Conservation (phyloP, 768 basidiomycete genomes). For the Lepiota subincarnata region DNA sequence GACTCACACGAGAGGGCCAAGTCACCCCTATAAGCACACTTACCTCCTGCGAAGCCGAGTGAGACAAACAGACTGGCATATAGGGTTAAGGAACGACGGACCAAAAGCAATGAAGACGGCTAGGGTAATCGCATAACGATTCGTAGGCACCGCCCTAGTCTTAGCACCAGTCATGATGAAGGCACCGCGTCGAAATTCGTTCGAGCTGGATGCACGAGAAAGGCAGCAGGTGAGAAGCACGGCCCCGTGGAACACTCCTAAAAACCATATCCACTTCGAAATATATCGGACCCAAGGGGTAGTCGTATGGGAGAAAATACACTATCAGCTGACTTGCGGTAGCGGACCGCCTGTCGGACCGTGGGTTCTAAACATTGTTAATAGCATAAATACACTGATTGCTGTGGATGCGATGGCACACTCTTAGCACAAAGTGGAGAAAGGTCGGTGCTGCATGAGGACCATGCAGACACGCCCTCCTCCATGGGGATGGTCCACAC, state of each 20-base stretch:
- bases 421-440: neutral
- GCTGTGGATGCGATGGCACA: too few species aligned
- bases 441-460: neutral
- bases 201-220: neutral
- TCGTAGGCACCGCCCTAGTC: constrained; percentile 43
- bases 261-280: neutral
- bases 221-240: constrained; percentile 7
- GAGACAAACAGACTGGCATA: neutral
- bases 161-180: neutral
- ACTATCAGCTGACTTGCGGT: neutral
- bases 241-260: neutral
- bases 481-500: constrained; percentile 5
- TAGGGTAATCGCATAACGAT: constrained; percentile 56
- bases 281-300: neutral
- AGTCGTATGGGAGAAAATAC: neutral
- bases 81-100: constrained; percentile 25
- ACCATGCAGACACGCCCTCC: constrained; percentile 1
- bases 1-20: constrained; percentile 5
- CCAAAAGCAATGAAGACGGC: constrained; percentile 75
- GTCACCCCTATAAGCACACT: neutral
- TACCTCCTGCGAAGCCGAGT: constrained; percentile 22
- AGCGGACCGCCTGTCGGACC: neutral
- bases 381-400: neutral
- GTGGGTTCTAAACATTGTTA: neutral
- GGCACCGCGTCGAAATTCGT: neutral